Evolutionary conservation across 2,329 filamentous ascomycete genomes (phyloP), one percentile per base, ranked within the genome.

Genomic region (Aureobasidium musti): DNA sequence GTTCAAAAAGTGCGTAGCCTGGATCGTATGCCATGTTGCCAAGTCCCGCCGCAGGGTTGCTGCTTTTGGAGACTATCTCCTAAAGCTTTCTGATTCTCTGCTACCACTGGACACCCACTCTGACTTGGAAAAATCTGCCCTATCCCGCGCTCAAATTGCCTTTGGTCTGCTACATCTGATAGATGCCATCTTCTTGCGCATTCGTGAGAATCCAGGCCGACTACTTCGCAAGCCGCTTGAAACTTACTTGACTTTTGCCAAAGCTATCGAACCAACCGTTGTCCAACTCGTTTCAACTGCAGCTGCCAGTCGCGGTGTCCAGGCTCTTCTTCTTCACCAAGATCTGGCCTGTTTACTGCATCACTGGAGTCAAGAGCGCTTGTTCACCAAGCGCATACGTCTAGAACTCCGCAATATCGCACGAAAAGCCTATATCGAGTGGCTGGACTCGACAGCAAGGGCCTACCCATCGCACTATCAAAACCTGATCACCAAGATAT

Each of bases 31-130:
- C 47, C 66, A 68, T 60, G 61, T 69, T 19, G 56, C 61, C 23
- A 63, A 67, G 21, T 69, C 68, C 21, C 54, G 52, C 11, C 60
- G 45, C 19, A 61, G 68, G 21, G 63, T 66, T 26, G 45, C 43
- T 35, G 68, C 67, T 26, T 53, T 69, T 26, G 68, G 68, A 5
- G 67, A 66, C 43, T 68, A 69, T 47, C 52, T 68, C 1, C 30
- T 67, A 10, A 69, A 67, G 30, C 23, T 68, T 3, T 37, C 43
- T 6, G 21, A 59, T 50, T 68, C 37, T 54, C 43, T 45, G 57
- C 57, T 26, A 57, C 50, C 28, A 37, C n/a, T 8, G 1, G 10
- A 47, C 21, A 23, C 13, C 23, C 54, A 56, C 19, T 35, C 39
- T 30, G 21, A 35, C 19, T 6, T 2, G 13, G 41, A 50, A 14